Conservation (phyloP, 1,139 yeast species). For the Sugiyamaella novakii region DNA sequence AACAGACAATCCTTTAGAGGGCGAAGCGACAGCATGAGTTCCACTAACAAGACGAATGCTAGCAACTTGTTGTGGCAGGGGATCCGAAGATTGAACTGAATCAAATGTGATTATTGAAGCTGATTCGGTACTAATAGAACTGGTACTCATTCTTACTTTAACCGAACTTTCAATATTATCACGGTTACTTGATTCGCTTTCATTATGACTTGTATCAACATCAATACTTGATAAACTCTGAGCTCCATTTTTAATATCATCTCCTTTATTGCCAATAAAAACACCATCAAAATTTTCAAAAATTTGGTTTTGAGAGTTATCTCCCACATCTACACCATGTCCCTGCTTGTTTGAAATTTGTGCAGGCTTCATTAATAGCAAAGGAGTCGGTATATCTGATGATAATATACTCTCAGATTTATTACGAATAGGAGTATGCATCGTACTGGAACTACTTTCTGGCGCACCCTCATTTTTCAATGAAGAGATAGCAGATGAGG, state of each 20-base stretch:
- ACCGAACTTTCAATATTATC: background rate
- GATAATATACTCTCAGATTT: slow-evolving; percentile 4
- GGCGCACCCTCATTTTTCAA: background rate
- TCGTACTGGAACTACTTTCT: background rate
- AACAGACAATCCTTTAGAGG: slow-evolving; percentile 7
- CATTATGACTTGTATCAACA: background rate
- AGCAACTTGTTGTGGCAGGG: slow-evolving; percentile 8
- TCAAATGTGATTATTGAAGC: background rate
- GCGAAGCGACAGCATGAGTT: slow-evolving; percentile 1
- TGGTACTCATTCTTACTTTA: background rate
- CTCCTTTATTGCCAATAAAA: slow-evolving; percentile 22
- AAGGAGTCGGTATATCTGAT: slow-evolving; percentile 15
- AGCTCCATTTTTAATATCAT: background rate
- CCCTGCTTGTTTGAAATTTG: slow-evolving; percentile 7
- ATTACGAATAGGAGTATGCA: background rate
- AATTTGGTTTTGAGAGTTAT: slow-evolving; percentile 8
- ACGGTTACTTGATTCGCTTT: background rate
- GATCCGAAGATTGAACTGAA: background rate
- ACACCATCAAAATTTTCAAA: slow-evolving; percentile 35
- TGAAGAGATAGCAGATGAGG: background rate
- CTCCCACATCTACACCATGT: background rate
- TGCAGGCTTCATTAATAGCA: slow-evolving; percentile 10
- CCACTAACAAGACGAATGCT: slow-evolving; percentile 16
- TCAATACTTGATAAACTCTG: background rate
- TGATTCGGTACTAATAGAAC: background rate